phyloP scores from a whole-genome alignment of 257 asterid genomes.

The Phtheirospermum japonicum region DNA sequence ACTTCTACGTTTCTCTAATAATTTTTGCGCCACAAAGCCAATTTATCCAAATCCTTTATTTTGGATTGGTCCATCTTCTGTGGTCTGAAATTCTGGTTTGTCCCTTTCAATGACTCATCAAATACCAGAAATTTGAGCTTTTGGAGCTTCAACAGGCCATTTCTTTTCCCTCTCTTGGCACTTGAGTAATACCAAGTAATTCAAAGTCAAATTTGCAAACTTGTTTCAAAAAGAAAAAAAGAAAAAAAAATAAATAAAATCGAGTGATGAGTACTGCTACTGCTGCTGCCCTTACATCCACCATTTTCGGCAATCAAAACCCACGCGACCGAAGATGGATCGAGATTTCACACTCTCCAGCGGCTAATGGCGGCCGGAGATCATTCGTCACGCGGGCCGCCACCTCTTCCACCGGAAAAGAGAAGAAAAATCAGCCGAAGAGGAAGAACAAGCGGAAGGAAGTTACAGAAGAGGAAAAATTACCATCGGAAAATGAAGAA shows the following conservation, averaged over 20 bases:
- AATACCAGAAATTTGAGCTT: not conserved
- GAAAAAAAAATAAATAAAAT: not conserved
- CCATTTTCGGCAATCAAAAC: conserved; percentile 44
- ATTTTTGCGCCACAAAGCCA: conserved; percentile 28
- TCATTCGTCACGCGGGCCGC: conserved; percentile 33
- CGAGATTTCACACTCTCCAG: conserved; percentile 32
- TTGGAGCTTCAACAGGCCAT: not conserved
- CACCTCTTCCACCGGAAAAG: conserved; percentile 44
- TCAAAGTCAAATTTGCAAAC: not conserved
- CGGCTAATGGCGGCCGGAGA: conserved; percentile 28
- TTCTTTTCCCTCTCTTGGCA: not conserved
- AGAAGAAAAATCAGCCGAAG: conserved; percentile 40
- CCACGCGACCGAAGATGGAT: conserved; percentile 40
- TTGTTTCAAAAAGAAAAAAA: not conserved
- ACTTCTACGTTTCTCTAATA: conserved; percentile 33
- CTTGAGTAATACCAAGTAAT: not conserved
- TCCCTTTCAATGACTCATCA: conserved; percentile 35
- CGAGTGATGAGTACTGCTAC: conserved; percentile 41
- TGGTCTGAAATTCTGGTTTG: conserved; percentile 37
- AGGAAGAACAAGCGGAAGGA: conserved; percentile 48
- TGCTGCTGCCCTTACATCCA: conserved; percentile 39
- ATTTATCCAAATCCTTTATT: conserved; percentile 23
- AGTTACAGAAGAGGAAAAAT: conserved; percentile 22
- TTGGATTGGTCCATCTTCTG: conserved; percentile 30
- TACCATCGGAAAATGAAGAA: conserved; percentile 28